Evolutionary conservation across 768 basidiomycete species (phyloP), one percentile per base, ranked within the genome.

Genomic region (Tylopilus rubrobrunneus): DNA sequence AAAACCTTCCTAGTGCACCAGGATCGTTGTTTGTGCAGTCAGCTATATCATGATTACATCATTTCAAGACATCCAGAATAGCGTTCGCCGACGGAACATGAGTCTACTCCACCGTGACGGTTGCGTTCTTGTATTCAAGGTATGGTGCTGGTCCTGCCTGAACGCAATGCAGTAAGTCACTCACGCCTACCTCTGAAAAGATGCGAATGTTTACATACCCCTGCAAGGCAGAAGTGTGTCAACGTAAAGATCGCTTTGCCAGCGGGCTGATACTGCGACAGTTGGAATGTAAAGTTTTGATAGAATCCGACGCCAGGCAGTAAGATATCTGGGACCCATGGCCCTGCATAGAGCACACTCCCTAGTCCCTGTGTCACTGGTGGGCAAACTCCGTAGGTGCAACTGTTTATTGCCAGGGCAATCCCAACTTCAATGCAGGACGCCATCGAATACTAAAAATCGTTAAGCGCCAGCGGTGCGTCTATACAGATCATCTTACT

Each of bases 341-440:
- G 37, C 8, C 64, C 64, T 8, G 67, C 62, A 34, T 64, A 62
- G 17, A 61, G 56, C 2, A 59, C 54, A 10, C 44, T 55, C 4
- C 58, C 65, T 14, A 67, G 60, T 19, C 2, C 56, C 1, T 57
- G 48, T 12, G 56, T 17, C 7, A 57, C 57, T 4, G 36, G 45
- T 28, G 67, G 58, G 36, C 67, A 64, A 21, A 43, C 46, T 0
- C 49, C 60, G 21, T 65, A 34, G 14, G 23, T 29, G 51, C 62
- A 68, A 21, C 36, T 57, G 23, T 54, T 39, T 31, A 64, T 34
- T n/a, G 54, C 58, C 21, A 64, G 43, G 34, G 60, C 56, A 31
- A 67, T 65, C 12, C 60, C 57, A 23, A 67, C 55, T 0, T 64
- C 53, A 28, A 56, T 54, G 45, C 59, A 59, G 5, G 58, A 52